phyloP scores from a whole-genome alignment of 129 eudicot species.

The Mikania micrantha region DNA sequence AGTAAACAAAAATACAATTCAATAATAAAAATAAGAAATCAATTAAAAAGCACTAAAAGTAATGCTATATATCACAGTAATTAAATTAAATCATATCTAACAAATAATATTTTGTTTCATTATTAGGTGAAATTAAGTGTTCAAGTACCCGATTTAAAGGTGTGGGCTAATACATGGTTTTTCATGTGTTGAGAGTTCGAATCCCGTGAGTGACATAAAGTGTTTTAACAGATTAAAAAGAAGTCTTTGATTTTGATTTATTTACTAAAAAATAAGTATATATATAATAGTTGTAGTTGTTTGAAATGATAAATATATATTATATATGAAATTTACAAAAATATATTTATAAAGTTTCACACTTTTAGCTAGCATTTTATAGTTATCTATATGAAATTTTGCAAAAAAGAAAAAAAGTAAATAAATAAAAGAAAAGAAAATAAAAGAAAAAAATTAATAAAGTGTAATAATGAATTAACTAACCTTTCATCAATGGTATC shows the following conservation, averaged over 20 bases:
- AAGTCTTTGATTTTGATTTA: not conserved
- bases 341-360: too few species aligned
- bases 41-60: not conserved
- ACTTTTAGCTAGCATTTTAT: too few species aligned
- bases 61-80: too few species aligned
- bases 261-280: not conserved
- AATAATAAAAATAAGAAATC: not conserved
- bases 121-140: not conserved
- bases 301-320: not conserved
- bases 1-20: not conserved
- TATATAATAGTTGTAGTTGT: not conserved
- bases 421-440: not conserved
- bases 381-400: too few species aligned
- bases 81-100: not conserved
- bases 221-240: too few species aligned
- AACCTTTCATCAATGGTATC: constrained; percentile 69
- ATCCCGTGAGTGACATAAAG: too few species aligned
- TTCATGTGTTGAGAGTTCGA: too few species aligned
- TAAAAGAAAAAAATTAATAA: not conserved
- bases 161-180: too few species aligned
- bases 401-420: too few species aligned
- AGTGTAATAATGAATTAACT: not conserved
- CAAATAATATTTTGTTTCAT: not conserved
- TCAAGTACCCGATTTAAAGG: too few species aligned
- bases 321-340: not conserved